Percentiles rank a stretch among this genome's conserved stretches.
These are phyloP conservation scores for Tricholomella constricta DNA, from an alignment of 768 basidiomycete species.

Conservation along the genomic window DNA sequence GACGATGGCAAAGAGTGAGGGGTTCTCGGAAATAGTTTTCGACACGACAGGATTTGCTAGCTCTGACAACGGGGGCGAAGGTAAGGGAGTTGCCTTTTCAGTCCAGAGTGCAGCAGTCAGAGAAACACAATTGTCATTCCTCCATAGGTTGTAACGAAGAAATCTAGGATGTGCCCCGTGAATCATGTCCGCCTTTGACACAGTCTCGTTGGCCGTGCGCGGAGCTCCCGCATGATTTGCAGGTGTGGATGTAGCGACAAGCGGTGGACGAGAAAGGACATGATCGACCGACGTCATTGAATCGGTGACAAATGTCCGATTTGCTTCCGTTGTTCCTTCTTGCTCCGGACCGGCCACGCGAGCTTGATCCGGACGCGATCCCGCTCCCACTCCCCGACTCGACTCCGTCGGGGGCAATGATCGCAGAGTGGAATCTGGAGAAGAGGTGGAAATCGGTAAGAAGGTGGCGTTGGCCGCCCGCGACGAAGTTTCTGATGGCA, in stretches of 20 bases:
- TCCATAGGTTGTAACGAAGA: background rate
- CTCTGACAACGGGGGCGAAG: background rate
- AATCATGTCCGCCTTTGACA: background rate
- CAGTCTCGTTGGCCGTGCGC: background rate
- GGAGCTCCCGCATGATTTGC: background rate
- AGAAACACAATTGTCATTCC: background rate
- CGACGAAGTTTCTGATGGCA: background rate
- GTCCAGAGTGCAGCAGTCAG: conserved; percentile 22
- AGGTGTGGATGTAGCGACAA: too few relatives aligned
- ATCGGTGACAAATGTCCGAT: too few relatives aligned
- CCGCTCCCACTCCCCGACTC: too few relatives aligned
- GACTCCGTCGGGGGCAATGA: background rate
- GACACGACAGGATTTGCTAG: background rate
- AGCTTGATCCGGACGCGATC: too few relatives aligned
- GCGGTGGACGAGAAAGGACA: too few relatives aligned
- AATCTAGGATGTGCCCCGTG: background rate
- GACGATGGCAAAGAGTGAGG: background rate
- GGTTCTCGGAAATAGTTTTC: background rate
- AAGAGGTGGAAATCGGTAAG: background rate
- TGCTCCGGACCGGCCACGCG: too few relatives aligned
- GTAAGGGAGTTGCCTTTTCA: conserved; percentile 15
- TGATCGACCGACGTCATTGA: too few relatives aligned
- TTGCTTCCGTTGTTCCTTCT: too few relatives aligned
- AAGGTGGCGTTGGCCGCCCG: background rate
- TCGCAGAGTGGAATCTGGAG: background rate